phyloP scores from a whole-genome alignment of 192 early-diverging fungal genomes.

The Chytriomyces sp. region DNA sequence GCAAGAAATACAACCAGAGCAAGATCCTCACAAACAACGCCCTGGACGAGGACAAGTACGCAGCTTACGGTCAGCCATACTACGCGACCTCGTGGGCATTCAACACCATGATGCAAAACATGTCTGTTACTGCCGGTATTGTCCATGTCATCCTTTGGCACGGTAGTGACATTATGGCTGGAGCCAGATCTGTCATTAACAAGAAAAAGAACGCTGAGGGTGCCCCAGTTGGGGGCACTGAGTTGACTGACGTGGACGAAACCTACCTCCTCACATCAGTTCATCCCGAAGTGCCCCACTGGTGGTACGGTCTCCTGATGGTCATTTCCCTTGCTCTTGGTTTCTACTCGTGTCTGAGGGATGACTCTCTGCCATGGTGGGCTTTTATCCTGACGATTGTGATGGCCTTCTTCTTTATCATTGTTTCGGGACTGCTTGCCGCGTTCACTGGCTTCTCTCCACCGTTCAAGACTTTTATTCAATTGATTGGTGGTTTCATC shows the following conservation, averaged over 20 bases:
- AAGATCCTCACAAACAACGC: constrained; percentile 26
- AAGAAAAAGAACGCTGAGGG: background rate
- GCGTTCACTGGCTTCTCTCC: background rate
- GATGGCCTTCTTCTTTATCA: constrained; percentile 57
- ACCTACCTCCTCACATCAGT: constrained; percentile 70
- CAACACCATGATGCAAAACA: constrained; percentile 20
- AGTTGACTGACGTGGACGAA: background rate
- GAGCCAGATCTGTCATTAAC: background rate
- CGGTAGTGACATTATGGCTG: background rate
- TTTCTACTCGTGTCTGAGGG: background rate
- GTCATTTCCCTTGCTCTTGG: constrained; percentile 21
- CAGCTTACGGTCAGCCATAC: background rate
- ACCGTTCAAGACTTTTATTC: background rate
- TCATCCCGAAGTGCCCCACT: constrained; percentile 77
- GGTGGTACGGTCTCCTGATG: constrained; percentile 66
- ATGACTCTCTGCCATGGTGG: constrained; percentile 32
- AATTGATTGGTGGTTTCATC: constrained; percentile 17
- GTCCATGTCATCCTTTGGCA: constrained; percentile 36
- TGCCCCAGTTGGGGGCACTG: background rate
- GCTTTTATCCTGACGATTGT: constrained; percentile 41
- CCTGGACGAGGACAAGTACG: constrained; percentile 3
- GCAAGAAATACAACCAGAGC: constrained; percentile 17
- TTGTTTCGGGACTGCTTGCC: constrained; percentile 53
- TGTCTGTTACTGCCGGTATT: constrained; percentile 32
- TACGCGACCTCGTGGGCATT: constrained; percentile 26